phyloP scores from a whole-genome alignment of 345 rosid species.

The Euphorbia lathyris region DNA sequence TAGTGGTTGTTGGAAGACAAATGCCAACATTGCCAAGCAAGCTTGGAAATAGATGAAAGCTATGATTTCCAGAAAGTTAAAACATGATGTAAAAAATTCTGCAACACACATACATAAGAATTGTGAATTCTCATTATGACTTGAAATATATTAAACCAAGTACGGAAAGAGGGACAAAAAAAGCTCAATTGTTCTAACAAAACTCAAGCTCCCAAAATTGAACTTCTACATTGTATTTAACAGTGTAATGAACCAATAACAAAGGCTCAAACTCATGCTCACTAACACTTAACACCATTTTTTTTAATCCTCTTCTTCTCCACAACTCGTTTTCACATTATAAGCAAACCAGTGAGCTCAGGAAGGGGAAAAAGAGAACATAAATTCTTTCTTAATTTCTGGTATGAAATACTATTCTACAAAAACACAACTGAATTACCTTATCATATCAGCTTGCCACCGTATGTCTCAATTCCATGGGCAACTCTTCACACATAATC shows the following conservation, averaged over 20 bases:
- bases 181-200: background rate
- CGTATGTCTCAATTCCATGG: constrained; percentile 13
- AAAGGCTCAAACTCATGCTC: background rate
- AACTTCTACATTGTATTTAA: background rate
- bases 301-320: background rate
- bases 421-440: constrained; percentile 12
- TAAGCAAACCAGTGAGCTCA: background rate
- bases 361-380: background rate
- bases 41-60: constrained; percentile 14
- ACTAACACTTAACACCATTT: too few relatives aligned
- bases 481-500: constrained; percentile 16
- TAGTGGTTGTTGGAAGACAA: constrained; percentile 11
- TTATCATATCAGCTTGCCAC: background rate
- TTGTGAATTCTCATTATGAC: constrained; percentile 15
- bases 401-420: background rate
- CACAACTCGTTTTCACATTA: background rate
- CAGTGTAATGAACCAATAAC: background rate
- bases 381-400: background rate
- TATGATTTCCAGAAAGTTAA: constrained; percentile 17
- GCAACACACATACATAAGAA: constrained; percentile 14
- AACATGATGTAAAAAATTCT: constrained; percentile 9
- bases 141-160: background rate
- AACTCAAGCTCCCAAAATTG: background rate
- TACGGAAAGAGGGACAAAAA: background rate
- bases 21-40: constrained; percentile 23